Evolutionary conservation across 768 basidiomycete species (phyloP).

Genomic region (Suillus lakei): DNA sequence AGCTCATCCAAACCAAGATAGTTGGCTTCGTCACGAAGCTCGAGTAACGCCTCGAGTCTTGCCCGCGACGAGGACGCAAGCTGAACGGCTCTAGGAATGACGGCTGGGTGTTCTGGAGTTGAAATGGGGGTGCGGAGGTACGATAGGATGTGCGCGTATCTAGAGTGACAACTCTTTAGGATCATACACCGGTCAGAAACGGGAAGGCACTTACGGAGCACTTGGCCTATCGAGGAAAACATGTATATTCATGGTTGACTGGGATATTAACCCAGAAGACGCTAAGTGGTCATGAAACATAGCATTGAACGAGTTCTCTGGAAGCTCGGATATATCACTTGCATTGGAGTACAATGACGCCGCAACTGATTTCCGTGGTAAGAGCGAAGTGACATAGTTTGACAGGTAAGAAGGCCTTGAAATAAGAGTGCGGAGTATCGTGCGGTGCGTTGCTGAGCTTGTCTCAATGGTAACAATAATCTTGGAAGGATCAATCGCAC

Average conservation of each 20-base stretch:
- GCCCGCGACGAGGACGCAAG: constrained; percentile 47
- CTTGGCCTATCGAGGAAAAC: constrained; percentile 84
- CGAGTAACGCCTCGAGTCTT: constrained; percentile 69
- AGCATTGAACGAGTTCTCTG: constrained; percentile 44
- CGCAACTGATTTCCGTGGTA: constrained; percentile 47
- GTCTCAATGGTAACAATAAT: constrained; percentile 78
- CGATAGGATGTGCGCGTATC: constrained; percentile 71
- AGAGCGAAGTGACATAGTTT: constrained; percentile 54
- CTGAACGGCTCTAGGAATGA: constrained; percentile 65
- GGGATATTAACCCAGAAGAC: constrained; percentile 57
- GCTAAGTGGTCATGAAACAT: constrained; percentile 67
- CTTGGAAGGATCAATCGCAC: constrained; percentile 57
- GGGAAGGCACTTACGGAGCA: constrained; percentile 62
- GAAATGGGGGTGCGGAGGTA: constrained; percentile 68
- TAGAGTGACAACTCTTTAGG: constrained; percentile 31
- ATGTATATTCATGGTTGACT: constrained; percentile 56
- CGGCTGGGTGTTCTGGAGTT: constrained; percentile 50
- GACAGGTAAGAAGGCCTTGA: constrained; percentile 74
- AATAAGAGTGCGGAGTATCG: constrained; percentile 66
- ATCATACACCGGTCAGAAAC: constrained; percentile 2
- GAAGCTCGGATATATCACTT: constrained; percentile 39
- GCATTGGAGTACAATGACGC: constrained; percentile 61
- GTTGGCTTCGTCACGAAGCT: constrained; percentile 78
- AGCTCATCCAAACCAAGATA: constrained; percentile 75
- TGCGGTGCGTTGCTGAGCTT: constrained; percentile 65